Evolutionary conservation across 768 basidiomycete genomes (phyloP).

Genomic region (Trametes elegans): DNA sequence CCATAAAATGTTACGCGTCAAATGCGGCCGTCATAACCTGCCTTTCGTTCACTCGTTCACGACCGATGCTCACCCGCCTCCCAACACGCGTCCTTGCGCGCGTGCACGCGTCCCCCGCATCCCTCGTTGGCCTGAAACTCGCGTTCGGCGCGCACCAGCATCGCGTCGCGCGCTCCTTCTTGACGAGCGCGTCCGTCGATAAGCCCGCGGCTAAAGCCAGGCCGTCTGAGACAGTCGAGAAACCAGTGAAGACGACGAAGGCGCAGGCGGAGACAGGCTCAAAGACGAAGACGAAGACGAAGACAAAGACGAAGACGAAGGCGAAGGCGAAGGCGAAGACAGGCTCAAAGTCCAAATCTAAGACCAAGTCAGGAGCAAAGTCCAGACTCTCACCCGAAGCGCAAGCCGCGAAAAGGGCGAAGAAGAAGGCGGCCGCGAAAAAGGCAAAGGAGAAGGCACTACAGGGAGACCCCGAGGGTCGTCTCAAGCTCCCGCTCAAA

Average conservation of each 20-base stretch:
- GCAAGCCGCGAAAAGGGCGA: background rate
- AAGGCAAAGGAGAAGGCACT: background rate
- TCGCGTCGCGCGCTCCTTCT: constrained; percentile 13
- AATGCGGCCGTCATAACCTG: background rate
- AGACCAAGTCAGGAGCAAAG: background rate
- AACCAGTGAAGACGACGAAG: background rate
- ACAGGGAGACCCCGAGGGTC: background rate
- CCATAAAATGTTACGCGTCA: too few relatives aligned
- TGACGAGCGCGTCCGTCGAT: constrained; percentile 6
- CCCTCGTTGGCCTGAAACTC: background rate
- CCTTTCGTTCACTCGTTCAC: background rate
- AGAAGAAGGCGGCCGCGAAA: constrained; percentile 1
- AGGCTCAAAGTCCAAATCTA: background rate
- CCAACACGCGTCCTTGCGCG: constrained; percentile 17
- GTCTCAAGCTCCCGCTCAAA: background rate
- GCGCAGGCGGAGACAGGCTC: background rate
- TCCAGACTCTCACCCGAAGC: background rate
- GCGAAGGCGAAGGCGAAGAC: constrained; percentile 4
- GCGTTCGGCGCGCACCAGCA: background rate
- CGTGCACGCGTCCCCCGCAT: background rate
- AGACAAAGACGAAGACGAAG: background rate
- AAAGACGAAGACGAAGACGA: background rate
- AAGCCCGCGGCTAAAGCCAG: background rate
- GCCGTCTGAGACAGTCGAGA: background rate
- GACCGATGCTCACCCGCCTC: constrained; percentile 15